phyloP scores from a whole-genome alignment of 1,284 basidiomycete genomes.

The Quambalaria eucalypti region DNA sequence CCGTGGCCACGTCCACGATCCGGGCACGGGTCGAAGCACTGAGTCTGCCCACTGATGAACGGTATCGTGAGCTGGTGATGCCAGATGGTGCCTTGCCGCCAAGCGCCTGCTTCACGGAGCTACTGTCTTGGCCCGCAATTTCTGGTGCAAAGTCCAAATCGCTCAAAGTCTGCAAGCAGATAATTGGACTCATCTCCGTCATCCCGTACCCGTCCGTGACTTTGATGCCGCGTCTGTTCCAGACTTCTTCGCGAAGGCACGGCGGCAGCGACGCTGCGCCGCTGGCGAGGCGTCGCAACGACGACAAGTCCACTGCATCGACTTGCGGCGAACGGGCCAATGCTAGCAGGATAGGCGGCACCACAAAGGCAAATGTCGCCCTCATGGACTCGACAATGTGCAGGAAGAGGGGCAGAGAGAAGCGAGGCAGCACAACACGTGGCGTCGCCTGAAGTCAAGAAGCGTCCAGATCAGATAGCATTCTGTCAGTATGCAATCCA shows the following conservation, averaged over 20 bases:
- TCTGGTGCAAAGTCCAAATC: conserved; percentile 25
- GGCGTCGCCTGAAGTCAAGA: conserved; percentile 18
- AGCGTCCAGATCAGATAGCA: neutral
- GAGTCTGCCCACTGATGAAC: conserved; percentile 26
- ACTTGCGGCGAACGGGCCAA: conserved; percentile 32
- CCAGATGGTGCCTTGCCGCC: too few species aligned
- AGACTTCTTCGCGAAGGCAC: conserved; percentile 26
- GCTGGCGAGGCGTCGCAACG: conserved; percentile 33
- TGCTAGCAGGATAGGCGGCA: conserved; percentile 41
- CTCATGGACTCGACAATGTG: conserved; percentile 23
- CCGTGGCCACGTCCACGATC: conserved; percentile 20
- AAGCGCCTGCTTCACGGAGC: too few species aligned
- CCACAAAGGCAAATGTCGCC: conserved; percentile 42
- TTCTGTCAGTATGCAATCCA: neutral
- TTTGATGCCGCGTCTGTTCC: conserved; percentile 25
- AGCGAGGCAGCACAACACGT: conserved; percentile 28
- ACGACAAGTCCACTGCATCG: conserved; percentile 23
- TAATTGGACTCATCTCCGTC: conserved; percentile 44
- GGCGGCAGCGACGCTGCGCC: conserved; percentile 34
- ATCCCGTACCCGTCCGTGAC: conserved; percentile 44
- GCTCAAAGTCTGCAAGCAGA: conserved; percentile 31
- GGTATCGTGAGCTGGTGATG: too few species aligned
- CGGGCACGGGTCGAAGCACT: conserved; percentile 36
- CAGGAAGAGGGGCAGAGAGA: conserved; percentile 35
- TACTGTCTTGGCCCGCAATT: too few species aligned